phyloP scores from a whole-genome alignment of 2,329 filamentous ascomycete genomes.

The Hypoxylon sp. region DNA sequence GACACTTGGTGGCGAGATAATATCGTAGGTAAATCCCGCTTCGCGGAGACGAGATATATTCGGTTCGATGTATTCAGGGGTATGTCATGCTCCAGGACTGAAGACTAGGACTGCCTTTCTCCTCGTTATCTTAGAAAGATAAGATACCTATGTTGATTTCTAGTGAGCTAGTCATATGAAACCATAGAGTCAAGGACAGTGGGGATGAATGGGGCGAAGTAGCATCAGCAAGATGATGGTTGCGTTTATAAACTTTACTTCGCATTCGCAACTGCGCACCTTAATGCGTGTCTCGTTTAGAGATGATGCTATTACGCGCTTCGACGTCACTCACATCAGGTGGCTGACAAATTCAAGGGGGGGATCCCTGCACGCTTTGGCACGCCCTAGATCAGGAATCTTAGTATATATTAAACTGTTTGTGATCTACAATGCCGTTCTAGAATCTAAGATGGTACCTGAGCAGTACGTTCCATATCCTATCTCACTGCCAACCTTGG shows the following conservation, averaged over 20 bases:
- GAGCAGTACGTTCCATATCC: conserved; percentile 7
- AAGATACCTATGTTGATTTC: not conserved
- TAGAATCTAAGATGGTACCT: conserved; percentile 18
- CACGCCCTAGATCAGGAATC: not conserved
- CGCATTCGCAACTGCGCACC: not conserved
- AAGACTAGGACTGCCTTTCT: conserved; percentile 41
- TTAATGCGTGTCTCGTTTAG: not conserved
- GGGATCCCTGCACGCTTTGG: not conserved
- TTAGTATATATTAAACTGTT: conserved; percentile 22
- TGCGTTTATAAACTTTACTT: not conserved
- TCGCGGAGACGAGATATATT: not conserved
- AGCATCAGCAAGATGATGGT: not conserved
- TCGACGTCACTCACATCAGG: not conserved
- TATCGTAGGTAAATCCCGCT: conserved; percentile 38
- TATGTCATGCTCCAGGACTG: conserved; percentile 44
- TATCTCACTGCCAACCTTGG: conserved; percentile 1
- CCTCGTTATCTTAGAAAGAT: not conserved
- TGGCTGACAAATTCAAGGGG: not conserved
- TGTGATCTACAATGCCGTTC: conserved; percentile 15
- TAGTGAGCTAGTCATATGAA: not conserved
- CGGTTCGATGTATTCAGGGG: not conserved
- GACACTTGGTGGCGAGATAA: conserved; percentile 25
- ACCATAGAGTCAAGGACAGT: too few relatives aligned
- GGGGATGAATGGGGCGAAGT: not conserved
- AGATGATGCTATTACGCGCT: not conserved